A percentile compares a stretch with the other conserved stretches of the same genome.
These are phyloP conservation scores for Oryza australiensis DNA, from an alignment of 176 grass and related monocot genomes.

Conservation along the genomic window DNA sequence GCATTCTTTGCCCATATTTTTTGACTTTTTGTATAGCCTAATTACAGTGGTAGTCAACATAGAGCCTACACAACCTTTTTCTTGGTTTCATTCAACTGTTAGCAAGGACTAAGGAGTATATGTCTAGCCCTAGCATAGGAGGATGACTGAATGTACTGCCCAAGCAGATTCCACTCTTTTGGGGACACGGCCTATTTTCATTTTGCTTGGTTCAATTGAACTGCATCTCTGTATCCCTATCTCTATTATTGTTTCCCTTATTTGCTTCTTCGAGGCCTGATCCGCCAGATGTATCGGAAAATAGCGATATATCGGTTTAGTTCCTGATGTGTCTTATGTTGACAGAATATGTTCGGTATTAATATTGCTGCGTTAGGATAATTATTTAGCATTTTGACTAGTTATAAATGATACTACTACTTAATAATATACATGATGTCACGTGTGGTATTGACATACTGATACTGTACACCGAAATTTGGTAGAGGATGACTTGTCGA, in stretches of 20 bases:
- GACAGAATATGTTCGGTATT: background rate
- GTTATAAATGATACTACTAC: background rate
- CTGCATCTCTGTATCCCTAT: constrained; percentile 28
- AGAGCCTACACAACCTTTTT: constrained; percentile 42
- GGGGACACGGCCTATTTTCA: constrained; percentile 21
- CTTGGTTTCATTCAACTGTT: constrained; percentile 39
- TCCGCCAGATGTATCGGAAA: constrained; percentile 25
- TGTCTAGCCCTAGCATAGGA: constrained; percentile 51
- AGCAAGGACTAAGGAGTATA: constrained; percentile 41
- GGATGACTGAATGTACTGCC: constrained; percentile 16
- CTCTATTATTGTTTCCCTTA: background rate
- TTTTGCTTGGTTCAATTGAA: constrained; percentile 34
- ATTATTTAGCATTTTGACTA: background rate
- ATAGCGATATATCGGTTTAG: constrained; percentile 5
- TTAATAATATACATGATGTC: background rate
- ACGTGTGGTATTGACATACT: background rate
- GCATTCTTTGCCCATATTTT: constrained; percentile 43
- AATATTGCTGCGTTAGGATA: background rate
- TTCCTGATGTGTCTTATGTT: background rate
- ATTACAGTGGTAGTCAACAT: constrained; percentile 51
- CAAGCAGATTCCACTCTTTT: constrained; percentile 34
- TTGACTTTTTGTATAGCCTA: constrained; percentile 62
- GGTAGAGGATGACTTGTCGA: background rate
- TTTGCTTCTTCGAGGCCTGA: background rate
- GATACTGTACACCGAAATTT: background rate